Evolutionary conservation across 805 yeast species (phyloP), one percentile per base, ranked within the genome.

Genomic region (Candida yuanshanica): DNA sequence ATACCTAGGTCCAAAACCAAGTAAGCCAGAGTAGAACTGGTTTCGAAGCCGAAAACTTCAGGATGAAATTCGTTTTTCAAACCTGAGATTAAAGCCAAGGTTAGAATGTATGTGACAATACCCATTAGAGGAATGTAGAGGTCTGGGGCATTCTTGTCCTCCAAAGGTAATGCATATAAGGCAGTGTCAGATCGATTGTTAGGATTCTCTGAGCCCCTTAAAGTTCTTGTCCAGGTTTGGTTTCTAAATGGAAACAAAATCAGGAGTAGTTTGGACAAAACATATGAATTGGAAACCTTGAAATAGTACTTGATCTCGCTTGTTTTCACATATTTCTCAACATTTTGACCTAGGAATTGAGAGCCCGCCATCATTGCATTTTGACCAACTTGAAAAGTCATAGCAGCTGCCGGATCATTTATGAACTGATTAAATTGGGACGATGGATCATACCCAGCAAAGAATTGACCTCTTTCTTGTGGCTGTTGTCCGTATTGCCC

Each of bases 91-190:
- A 84, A 73, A 2, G 96, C 91, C 75, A 91, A 80, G 27, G 87
- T 71, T 45, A 93, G 66, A 38, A 91, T 81, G 56, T 90, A 90
- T 1, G 98, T 88, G 37, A 88, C 77, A 53, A 84, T 76, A 2
- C 96, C 86, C 97, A 95, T 93, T 46, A 86, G 46, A 6, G 99
- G 99, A 41, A 93, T 86, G 63, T 93, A 93, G 68, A 93, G 74
- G 60, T 93, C 99, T 3, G 99, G 99, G 0, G 98, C 95, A 56
- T 95, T 93, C 43, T 83, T 72, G 59, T 93, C 99, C 46, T 84
- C 86, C 35, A 75, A 64, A 13, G 99, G 96, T 10, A 86, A 79
- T 2, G 87, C 81, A 60, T 72, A 87, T 17, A 59, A 50, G 23
- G 60, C 63, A 18, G 51, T 45, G 12, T 35, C 32, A 3, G 41